phyloP scores from a whole-genome alignment of 2,329 filamentous ascomycete genomes.

The Aspergillus uvarum region DNA sequence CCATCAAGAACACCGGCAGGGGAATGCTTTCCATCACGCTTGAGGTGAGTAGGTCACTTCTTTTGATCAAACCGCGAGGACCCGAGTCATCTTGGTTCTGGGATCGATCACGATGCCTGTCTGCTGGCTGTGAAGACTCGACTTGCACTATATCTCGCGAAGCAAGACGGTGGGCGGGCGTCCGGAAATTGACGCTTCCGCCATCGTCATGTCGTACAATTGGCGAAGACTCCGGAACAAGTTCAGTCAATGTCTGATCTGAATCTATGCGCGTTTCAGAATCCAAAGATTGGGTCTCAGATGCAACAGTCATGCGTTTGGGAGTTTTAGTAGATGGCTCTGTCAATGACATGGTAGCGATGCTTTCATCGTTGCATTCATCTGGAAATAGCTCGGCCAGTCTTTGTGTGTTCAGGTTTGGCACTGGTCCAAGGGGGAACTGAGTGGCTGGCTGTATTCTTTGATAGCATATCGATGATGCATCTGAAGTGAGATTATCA shows the following conservation, averaged over 20 bases:
- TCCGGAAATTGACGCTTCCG: slow-evolving; percentile 5
- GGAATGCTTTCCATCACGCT: slow-evolving; percentile 47
- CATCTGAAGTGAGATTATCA: slow-evolving; percentile 33
- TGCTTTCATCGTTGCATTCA: slow-evolving; percentile 19
- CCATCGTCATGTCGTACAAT: slow-evolving; percentile 21
- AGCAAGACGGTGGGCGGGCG: slow-evolving; percentile 20
- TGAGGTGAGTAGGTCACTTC: slow-evolving; percentile 41
- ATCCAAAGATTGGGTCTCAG: slow-evolving; percentile 10
- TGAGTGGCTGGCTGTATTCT: slow-evolving; percentile 37
- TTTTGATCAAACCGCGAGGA: slow-evolving; percentile 28
- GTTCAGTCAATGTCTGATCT: slow-evolving; percentile 31
- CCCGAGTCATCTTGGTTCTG: slow-evolving; percentile 14
- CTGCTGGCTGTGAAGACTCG: slow-evolving; percentile 42
- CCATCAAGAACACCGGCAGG: slow-evolving; percentile 39
- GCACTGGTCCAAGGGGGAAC: slow-evolving; percentile 38
- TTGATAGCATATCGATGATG: slow-evolving; percentile 41
- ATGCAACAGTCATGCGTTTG: slow-evolving; percentile 3
- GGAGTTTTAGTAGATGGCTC: slow-evolving; percentile 10
- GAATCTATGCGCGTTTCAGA: slow-evolving; percentile 18
- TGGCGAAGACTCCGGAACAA: slow-evolving; percentile 44
- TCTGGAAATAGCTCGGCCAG: slow-evolving; percentile 41
- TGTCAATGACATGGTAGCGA: slow-evolving; percentile 7
- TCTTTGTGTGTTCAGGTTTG: slow-evolving; percentile 36
- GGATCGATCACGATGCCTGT: slow-evolving; percentile 21
- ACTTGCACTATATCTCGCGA: slow-evolving; percentile 38